Base-by-base conservation (phyloP, 179 eudicot genomes). In the Vitellaria paradoxa region DNA sequence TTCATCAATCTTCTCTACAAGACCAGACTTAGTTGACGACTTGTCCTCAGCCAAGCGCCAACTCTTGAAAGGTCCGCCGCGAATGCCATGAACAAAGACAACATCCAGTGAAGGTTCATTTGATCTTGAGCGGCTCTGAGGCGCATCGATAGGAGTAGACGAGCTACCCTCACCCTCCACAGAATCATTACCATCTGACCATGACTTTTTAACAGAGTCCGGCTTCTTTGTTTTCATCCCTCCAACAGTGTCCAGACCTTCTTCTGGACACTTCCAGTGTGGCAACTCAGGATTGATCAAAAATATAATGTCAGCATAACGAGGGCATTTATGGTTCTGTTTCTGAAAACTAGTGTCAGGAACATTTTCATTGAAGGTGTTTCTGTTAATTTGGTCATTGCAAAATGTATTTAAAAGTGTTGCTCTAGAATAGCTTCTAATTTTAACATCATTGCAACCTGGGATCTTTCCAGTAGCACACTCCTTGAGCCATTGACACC, bases 11-110 rank as follows among this genome's bases (percentile, higher is more conserved):
- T 92, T 96, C 87, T 96, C 99, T 64, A 94, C 99, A 74, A 96
- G 93, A 55, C 99, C 97, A 78, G 99, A 96, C 84, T 94, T 94
- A 6, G 97, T 94, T 68, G 99, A 96, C 53, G 92, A 86, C 85
- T 96, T 96, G 83, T 91, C 92, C 70, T 96, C 99, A 77, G 97
- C 86, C 83, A 96, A 83, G 76, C 99, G 97, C 99, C 99, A 96
- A 72, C 91, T 89, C 82, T 94, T 96, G 62, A 94, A 94, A 73
- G 99, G 98, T 42, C 99, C 98, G 46, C 99, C 98, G 72, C 94
- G 97, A 72, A 96, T 77, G 79, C 99, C 99, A 86, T 96, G 99
- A 77, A 96, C 92, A 87, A 96, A 96, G 62, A 94, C 82, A 73
- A 94, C 84, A 81, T 96, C 99, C 70, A 96, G 65, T 14, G 85